These are phyloP conservation scores for Effrenium voratum DNA, from an alignment of 73 alveolate genomes.

Conservation along the genomic window DNA sequence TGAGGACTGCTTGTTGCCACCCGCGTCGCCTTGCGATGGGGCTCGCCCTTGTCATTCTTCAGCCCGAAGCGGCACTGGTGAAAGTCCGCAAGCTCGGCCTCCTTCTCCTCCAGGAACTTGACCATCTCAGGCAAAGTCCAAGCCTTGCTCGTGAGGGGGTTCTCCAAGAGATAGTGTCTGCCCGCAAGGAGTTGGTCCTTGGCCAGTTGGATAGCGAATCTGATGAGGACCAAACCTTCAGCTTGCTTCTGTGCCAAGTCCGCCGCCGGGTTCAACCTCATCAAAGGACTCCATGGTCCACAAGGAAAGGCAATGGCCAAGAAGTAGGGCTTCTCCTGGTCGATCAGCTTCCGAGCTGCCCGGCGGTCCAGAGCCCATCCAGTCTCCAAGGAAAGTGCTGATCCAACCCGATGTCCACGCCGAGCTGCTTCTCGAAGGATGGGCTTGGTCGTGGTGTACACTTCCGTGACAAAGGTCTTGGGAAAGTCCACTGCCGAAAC, in stretches of 20 bases:
- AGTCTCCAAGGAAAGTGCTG: neutral
- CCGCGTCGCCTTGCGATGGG: neutral
- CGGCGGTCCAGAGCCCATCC: neutral
- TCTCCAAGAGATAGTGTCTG: neutral
- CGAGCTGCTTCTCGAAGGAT: neutral
- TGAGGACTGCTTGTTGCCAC: neutral
- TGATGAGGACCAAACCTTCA: neutral
- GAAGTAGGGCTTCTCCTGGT: neutral
- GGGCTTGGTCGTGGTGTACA: neutral
- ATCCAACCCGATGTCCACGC: neutral
- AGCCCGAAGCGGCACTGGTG: neutral
- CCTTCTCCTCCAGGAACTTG: neutral
- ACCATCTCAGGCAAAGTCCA: neutral
- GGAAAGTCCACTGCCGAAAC: neutral
- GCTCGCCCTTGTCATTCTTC: neutral
- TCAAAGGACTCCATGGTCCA: neutral
- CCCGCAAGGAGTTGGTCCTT: neutral
- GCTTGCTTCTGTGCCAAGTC: neutral
- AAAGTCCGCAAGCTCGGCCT: neutral
- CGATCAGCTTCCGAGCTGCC: neutral
- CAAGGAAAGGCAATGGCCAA: conserved; percentile 1
- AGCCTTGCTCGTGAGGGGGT: neutral
- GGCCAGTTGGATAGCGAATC: neutral
- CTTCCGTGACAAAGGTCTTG: neutral
- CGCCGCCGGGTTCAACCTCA: neutral